Base-by-base conservation (phyloP, 768 basidiomycete species). In the Lactarius evosmus region DNA sequence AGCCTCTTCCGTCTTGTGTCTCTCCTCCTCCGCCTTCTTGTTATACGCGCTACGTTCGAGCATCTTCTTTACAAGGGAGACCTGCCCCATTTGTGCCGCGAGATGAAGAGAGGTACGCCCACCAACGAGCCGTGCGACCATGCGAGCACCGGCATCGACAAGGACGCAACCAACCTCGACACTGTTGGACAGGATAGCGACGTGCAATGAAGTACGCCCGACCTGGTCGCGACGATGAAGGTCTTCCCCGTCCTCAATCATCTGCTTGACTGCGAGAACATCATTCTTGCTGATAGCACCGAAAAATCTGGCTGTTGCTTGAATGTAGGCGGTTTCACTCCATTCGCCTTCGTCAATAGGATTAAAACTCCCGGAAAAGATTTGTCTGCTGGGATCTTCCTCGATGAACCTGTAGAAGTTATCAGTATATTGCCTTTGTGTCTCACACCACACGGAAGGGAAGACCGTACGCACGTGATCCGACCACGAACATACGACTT, bases 301-400 rank as follows among this genome's bases (percentile, higher is more conserved):
- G 74, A 87, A 86, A 61, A 88, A 80, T 62, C 79, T 78, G 61
- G 83, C 81, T 0, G 79, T 78, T 16, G 77, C 77, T 12, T 80
- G 82, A 65, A 85, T 77, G 70, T 86, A 88, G 9, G 82, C 84
- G 65, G 84, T 82, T 36, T 77, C 83, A 61, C 79, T 79, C 86
- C 85, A 88, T 76, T 86, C 84, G 12, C 83, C 84, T 14, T 80
- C 82, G 65, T 88, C 85, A 69, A 86, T 86, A 0, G 85, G 85
- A 58, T 84, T 82, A 76, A 87, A 87, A 69, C 82, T 83, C 1
- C 85, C 85, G 0, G 84, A 80, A 44, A 86, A 80, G 41, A 74
- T 80, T 70, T 87, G 85, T 11, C 84, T 82, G 0, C 84, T 84
- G 3, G 84, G 85, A 65, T 86, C 79, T 58, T 85, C 82, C 66